These are phyloP conservation scores for Teratosphaeria gauchensis DNA, from an alignment of 2,329 filamentous ascomycete genomes.

Conservation along the genomic window DNA sequence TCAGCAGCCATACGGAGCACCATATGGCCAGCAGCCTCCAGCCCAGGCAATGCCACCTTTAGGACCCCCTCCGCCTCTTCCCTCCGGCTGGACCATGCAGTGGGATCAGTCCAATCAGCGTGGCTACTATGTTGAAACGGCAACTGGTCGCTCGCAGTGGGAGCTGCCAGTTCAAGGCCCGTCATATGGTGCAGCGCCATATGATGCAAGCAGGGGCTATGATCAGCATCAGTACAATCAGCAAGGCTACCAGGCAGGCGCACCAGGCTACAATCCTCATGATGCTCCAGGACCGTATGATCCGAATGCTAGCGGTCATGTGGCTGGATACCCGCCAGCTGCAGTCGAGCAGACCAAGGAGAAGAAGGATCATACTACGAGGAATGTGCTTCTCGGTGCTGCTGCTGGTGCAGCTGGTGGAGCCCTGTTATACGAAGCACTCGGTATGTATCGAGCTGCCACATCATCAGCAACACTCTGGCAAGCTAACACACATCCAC, in stretches of 20 bases:
- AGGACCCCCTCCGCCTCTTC: background rate
- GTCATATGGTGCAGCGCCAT: conserved; percentile 17
- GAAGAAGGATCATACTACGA: conserved; percentile 29
- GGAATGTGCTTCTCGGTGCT: conserved; percentile 45
- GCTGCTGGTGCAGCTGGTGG: conserved; percentile 50
- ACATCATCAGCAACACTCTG: background rate
- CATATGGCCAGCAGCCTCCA: background rate
- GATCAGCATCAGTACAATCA: conserved; percentile 1
- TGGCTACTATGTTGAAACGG: background rate
- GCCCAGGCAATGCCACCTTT: background rate
- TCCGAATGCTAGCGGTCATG: conserved; percentile 11
- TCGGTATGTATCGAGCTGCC: conserved; percentile 38
- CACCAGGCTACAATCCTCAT: conserved; percentile 2
- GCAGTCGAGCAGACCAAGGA: conserved; percentile 23
- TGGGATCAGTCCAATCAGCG: background rate
- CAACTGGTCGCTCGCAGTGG: background rate
- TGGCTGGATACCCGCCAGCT: conserved; percentile 2
- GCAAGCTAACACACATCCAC: conserved; percentile 10
- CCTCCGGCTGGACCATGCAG: background rate
- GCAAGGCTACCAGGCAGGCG: conserved; percentile 4
- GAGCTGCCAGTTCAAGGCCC: background rate
- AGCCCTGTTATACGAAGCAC: conserved; percentile 46
- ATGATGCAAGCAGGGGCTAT: conserved; percentile 6
- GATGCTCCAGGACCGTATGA: conserved; percentile 6
- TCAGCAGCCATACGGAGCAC: background rate